Conservation (phyloP, 202 grass and related monocot species). For the Bolboschoenoplectus hybrid region DNA sequence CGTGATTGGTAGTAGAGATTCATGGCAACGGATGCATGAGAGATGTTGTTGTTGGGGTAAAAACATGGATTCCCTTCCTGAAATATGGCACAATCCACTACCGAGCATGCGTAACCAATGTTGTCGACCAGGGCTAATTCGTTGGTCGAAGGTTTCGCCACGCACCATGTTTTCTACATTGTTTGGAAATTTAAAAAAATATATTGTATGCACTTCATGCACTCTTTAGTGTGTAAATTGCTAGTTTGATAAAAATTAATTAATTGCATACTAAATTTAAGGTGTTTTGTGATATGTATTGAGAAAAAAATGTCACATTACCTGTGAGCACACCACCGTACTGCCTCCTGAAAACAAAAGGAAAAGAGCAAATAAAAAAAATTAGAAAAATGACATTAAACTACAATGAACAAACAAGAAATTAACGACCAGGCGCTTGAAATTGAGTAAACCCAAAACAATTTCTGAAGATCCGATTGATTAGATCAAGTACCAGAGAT, state of each 20-base stretch:
- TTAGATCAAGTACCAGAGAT: not conserved
- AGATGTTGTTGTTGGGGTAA: constrained; percentile 55
- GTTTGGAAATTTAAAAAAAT: not conserved
- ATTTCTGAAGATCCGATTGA: not conserved
- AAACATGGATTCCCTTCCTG: constrained; percentile 60
- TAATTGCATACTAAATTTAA: not conserved
- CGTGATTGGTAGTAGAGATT: constrained; percentile 66
- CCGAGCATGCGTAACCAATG: constrained; percentile 57
- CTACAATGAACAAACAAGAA: not conserved
- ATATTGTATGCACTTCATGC: not conserved
- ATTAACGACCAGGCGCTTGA: not conserved
- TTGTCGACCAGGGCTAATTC: constrained; percentile 45
- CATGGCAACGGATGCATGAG: constrained; percentile 65
- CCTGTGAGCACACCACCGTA: not conserved
- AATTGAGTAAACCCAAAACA: not conserved
- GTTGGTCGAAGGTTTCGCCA: constrained; percentile 62
- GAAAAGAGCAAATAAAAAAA: not conserved
- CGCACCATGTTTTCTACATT: constrained; percentile 67
- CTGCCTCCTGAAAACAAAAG: not conserved
- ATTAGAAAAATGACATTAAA: not conserved
- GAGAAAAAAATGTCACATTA: not conserved
- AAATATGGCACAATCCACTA: constrained; percentile 53
- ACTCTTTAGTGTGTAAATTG: not conserved
- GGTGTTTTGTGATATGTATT: not conserved
- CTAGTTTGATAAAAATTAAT: not conserved